Evolutionary conservation across 768 basidiomycete species (phyloP).

Genomic region (Lactifluus subvellereus): DNA sequence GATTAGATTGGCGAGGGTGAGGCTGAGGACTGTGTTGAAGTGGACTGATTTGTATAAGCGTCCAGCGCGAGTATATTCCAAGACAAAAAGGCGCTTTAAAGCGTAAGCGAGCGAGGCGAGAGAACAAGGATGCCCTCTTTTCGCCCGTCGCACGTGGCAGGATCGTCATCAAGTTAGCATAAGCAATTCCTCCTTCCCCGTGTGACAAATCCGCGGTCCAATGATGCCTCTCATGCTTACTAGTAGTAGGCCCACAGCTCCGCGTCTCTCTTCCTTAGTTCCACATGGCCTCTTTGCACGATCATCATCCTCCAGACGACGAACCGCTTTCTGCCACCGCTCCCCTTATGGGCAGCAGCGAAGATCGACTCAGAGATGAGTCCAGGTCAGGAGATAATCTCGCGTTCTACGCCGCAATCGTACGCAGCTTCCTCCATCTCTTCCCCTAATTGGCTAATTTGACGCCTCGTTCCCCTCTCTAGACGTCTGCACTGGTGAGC

Average conservation of each 20-base stretch:
- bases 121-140: not conserved
- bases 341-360: slow-evolving; percentile 22
- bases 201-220: not conserved
- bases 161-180: too few relatives aligned
- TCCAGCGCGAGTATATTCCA: not conserved
- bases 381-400: slow-evolving; percentile 35
- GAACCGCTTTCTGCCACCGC: not conserved
- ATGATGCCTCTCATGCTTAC: not conserved
- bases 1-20: not conserved
- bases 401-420: slow-evolving; percentile 35
- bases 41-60: not conserved
- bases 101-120: not conserved
- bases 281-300: not conserved
- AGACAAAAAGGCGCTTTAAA: too few relatives aligned
- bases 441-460: slow-evolving; percentile 2
- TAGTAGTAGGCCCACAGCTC: too few relatives aligned
- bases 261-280: too few relatives aligned
- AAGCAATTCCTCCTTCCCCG: too few relatives aligned
- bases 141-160: not conserved
- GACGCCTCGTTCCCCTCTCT: not conserved
- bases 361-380: slow-evolving; percentile 32
- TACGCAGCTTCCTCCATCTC: slow-evolving; percentile 26
- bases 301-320: not conserved
- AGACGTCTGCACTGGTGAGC: slow-evolving; percentile 18
- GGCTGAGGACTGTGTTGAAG: not conserved